These are phyloP conservation scores for Gastroboletus turbinatus DNA, from an alignment of 1,284 basidiomycete species.

Conservation along the genomic window DNA sequence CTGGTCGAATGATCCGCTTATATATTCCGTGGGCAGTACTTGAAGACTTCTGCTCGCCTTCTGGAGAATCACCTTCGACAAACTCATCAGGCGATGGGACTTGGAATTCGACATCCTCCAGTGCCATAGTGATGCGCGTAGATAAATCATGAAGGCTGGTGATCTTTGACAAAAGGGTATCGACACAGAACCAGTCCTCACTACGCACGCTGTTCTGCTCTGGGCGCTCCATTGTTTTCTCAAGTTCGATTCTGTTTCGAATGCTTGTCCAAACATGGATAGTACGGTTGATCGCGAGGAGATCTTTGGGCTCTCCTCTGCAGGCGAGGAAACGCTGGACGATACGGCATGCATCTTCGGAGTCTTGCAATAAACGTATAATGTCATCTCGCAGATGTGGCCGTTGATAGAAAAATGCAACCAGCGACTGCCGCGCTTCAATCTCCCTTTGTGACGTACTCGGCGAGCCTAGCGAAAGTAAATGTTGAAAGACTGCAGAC, in stretches of 20 bases:
- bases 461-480: conserved; percentile 64
- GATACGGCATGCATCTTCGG: conserved; percentile 76
- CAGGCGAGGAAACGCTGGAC: conserved; percentile 78
- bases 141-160: conserved; percentile 57
- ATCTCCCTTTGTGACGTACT: conserved; percentile 79
- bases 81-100: conserved; percentile 19
- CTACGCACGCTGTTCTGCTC: conserved; percentile 36
- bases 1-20: conserved; percentile 70
- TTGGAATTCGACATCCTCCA: conserved; percentile 40
- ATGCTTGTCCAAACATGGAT: conserved; percentile 60
- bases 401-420: conserved; percentile 70
- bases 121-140: conserved; percentile 55
- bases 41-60: conserved; percentile 19
- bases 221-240: conserved; percentile 50
- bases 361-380: conserved; percentile 51
- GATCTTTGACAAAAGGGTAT: conserved; percentile 58
- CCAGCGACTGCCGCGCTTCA: conserved; percentile 72
- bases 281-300: conserved; percentile 61
- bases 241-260: conserved; percentile 49
- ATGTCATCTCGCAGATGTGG: conserved; percentile 73
- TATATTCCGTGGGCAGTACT: conserved; percentile 12
- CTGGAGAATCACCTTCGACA: conserved; percentile 27
- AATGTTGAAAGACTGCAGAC: conserved; percentile 8
- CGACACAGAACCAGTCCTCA: conserved; percentile 55
- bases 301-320: conserved; percentile 66